phyloP scores from a whole-genome alignment of 164 flowering plant species.

The Kalanchoe fedtschenkoi region DNA sequence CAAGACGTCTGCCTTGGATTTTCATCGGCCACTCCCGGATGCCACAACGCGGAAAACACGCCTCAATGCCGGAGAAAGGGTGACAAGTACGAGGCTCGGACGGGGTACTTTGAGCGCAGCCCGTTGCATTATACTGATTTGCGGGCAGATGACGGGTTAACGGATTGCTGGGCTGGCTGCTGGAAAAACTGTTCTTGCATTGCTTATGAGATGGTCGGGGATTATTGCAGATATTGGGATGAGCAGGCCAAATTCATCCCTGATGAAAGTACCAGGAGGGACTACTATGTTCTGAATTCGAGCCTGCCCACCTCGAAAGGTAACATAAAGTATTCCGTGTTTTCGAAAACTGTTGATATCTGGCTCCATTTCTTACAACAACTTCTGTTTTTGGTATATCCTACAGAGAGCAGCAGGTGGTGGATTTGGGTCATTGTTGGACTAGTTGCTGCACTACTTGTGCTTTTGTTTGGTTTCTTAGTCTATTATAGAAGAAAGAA shows the following conservation, averaged over 20 bases:
- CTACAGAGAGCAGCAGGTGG: neutral
- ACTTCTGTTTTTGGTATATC: neutral
- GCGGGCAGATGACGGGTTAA: neutral
- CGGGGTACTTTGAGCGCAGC: neutral
- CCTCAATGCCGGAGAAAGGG: neutral
- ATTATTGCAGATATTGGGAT: slow-evolving; percentile 12
- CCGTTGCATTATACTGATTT: neutral
- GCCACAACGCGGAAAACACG: neutral
- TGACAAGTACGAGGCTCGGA: neutral
- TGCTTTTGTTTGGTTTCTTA: neutral
- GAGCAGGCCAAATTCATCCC: neutral
- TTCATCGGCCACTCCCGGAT: neutral
- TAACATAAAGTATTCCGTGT: neutral
- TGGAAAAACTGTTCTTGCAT: slow-evolving; percentile 15
- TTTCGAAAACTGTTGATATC: neutral
- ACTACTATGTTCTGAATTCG: slow-evolving; percentile 1
- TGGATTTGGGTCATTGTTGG: slow-evolving; percentile 1
- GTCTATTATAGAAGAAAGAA: neutral
- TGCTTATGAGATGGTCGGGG: slow-evolving; percentile 10
- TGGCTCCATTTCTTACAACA: neutral
- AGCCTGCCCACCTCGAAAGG: neutral
- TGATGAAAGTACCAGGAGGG: neutral
- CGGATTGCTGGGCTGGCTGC: slow-evolving; percentile 15
- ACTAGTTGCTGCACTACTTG: neutral
- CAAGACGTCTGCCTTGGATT: neutral